Percentiles rank a stretch among this genome's conserved stretches.
Conservation (phyloP, 2,329 filamentous ascomycete species). For the Simplicillium aogashimaense region DNA sequence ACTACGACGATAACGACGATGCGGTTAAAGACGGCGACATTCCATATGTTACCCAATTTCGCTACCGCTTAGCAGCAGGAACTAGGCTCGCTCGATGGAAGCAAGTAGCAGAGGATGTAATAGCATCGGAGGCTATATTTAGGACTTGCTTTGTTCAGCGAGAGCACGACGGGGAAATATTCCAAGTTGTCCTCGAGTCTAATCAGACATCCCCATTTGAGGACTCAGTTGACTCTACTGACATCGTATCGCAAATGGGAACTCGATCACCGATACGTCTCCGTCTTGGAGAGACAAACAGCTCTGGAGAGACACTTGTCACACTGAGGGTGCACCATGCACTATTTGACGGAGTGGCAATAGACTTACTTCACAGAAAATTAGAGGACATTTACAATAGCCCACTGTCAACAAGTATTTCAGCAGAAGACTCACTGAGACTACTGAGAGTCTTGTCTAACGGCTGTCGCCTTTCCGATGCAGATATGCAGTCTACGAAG, state of each 20-base stretch:
- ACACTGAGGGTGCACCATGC: slow-evolving; percentile 13
- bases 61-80: slow-evolving; percentile 7
- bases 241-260: slow-evolving; percentile 6
- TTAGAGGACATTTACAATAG: slow-evolving; percentile 8
- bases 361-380: slow-evolving; percentile 6
- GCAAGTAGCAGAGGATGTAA: slow-evolving; percentile 4
- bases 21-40: slow-evolving; percentile 2
- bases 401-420: too few species aligned
- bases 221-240: neutral
- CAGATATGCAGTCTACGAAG: too few species aligned
- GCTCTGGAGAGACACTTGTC: slow-evolving; percentile 3
- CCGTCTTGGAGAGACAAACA: neutral
- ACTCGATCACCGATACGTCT: slow-evolving; percentile 6
- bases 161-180: slow-evolving; percentile 8
- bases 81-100: slow-evolving; percentile 9
- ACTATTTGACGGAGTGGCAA: slow-evolving; percentile 12
- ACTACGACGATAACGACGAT: neutral
- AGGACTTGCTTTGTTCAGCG: slow-evolving; percentile 11
- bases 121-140: slow-evolving; percentile 10
- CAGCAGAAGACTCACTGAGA: too few species aligned
- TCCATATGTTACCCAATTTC: slow-evolving; percentile 12
- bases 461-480: too few species aligned
- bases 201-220: slow-evolving; percentile 5
- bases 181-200: slow-evolving; percentile 10
- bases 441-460: too few species aligned